phyloP scores from a whole-genome alignment of 208 protist genomes.

The Wallacemonas collosoma region DNA sequence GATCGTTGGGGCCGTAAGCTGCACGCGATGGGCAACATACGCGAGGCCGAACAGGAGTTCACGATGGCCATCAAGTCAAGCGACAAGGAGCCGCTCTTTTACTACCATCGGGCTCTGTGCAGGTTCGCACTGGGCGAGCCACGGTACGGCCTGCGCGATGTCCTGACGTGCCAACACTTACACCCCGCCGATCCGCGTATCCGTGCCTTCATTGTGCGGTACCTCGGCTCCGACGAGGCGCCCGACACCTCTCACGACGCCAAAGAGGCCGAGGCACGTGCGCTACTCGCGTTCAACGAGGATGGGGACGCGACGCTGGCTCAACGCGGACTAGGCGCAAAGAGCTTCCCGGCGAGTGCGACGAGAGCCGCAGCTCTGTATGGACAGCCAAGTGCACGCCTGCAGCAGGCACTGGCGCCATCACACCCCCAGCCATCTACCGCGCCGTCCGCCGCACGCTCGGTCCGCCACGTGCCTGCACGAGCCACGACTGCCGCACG shows the following conservation, averaged over 20 bases:
- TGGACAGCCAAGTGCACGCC: slow-evolving; percentile 32
- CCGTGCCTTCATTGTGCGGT: slow-evolving; percentile 75
- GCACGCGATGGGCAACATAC: slow-evolving; percentile 41
- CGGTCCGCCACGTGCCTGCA: background rate
- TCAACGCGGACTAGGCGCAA: background rate
- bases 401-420: slow-evolving; percentile 6
- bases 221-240: slow-evolving; percentile 50
- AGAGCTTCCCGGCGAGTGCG: slow-evolving; percentile 1
- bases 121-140: slow-evolving; percentile 79
- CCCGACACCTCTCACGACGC: slow-evolving; percentile 20
- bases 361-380: slow-evolving; percentile 30
- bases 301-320: background rate
- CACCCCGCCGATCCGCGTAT: slow-evolving; percentile 61
- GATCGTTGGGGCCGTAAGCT: slow-evolving; percentile 84
- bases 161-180: slow-evolving; percentile 81
- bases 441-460: background rate
- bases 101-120: slow-evolving; percentile 81
- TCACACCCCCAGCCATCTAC: background rate
- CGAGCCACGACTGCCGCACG: background rate
- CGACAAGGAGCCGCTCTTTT: slow-evolving; percentile 73
- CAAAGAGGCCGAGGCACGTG: slow-evolving; percentile 17
- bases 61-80: slow-evolving; percentile 81
- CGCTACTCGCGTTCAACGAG: slow-evolving; percentile 10
- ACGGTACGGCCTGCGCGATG: slow-evolving; percentile 82
- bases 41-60: slow-evolving; percentile 81